Evolutionary conservation across 257 asterid species (phyloP).

Genomic region (Solanum verrucosum): DNA sequence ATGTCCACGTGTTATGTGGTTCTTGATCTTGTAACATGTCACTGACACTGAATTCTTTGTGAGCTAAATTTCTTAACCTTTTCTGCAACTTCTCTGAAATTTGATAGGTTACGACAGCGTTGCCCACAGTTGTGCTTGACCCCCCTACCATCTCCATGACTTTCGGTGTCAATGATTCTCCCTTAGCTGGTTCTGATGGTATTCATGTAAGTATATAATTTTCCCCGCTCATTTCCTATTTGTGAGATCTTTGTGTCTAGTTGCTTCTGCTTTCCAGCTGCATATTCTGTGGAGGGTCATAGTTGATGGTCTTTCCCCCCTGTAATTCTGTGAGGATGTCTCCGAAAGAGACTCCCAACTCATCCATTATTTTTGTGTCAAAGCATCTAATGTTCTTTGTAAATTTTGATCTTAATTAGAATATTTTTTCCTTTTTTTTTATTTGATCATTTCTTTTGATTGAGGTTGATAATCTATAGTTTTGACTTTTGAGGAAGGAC

Average conservation of each 20-base stretch:
- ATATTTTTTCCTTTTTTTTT: neutral
- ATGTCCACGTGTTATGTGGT: neutral
- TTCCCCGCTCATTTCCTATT: neutral
- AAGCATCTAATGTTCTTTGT: neutral
- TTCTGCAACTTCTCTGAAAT: neutral
- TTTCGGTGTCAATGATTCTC: constrained; percentile 95
- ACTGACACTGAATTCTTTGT: neutral
- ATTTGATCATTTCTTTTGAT: neutral
- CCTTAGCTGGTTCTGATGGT: constrained; percentile 98
- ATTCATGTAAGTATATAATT: constrained; percentile 49
- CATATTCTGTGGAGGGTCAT: neutral
- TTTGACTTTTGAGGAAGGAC: neutral
- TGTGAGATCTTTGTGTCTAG: neutral
- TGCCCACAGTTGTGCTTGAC: constrained; percentile 92
- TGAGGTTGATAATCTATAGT: neutral
- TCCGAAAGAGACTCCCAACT: neutral
- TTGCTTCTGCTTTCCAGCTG: neutral
- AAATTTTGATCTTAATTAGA: neutral
- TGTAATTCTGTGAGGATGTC: neutral
- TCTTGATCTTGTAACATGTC: neutral
- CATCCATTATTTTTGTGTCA: neutral
- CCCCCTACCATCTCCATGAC: constrained; percentile 99
- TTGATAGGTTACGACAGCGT: constrained; percentile 66
- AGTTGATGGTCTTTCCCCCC: neutral
- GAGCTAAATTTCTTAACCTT: neutral